These are phyloP conservation scores for Ampelocalamus luodianensis DNA, from an alignment of 176 grass and related monocot genomes.

Conservation along the genomic window DNA sequence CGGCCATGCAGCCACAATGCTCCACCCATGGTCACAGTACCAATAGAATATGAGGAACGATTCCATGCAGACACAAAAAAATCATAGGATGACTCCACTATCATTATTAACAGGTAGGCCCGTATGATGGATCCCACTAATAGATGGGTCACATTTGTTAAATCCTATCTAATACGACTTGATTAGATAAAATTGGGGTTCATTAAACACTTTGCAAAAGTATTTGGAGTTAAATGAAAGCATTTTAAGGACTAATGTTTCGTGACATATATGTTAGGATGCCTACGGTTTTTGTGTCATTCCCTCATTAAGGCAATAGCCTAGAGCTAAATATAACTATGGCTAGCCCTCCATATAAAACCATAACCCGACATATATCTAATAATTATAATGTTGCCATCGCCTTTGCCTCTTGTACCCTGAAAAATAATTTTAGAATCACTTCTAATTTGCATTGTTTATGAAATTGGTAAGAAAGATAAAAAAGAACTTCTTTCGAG, in stretches of 20 bases:
- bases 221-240: background rate
- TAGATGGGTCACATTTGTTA: background rate
- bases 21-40: too few species aligned
- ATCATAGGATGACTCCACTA: too few species aligned
- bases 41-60: too few species aligned
- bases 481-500: too few species aligned
- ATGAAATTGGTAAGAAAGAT: too few species aligned
- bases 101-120: background rate
- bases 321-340: too few species aligned
- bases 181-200: background rate
- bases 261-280: background rate
- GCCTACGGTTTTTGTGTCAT: background rate
- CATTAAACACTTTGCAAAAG: background rate
- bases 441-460: too few species aligned
- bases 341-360: background rate
- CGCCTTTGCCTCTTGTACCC: background rate
- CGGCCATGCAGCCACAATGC: too few species aligned
- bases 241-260: background rate
- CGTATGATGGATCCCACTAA: background rate
- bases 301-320: background rate
- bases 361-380: too few species aligned
- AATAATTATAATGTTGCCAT: too few species aligned
- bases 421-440: too few species aligned
- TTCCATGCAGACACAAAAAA: too few species aligned
- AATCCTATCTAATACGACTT: background rate